phyloP scores from a whole-genome alignment of 2,329 filamentous ascomycete genomes.

The Grosmannia huntii region DNA sequence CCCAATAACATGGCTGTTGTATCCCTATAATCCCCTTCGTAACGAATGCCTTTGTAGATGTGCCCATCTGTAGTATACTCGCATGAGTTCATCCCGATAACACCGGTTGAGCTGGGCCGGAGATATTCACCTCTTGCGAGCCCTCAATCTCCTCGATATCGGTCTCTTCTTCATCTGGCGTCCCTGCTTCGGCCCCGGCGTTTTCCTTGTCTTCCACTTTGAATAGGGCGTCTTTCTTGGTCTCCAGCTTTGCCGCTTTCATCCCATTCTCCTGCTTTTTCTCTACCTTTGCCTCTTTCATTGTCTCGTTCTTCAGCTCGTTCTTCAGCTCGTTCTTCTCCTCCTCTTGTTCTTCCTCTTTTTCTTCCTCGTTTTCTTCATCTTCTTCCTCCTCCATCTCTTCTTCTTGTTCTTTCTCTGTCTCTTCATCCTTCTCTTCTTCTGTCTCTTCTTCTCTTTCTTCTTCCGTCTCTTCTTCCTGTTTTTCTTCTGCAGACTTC shows the following conservation, averaged over 20 bases:
- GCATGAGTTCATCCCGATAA: not conserved
- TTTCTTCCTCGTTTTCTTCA: constrained; percentile 1
- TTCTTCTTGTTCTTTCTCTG: constrained; percentile 11
- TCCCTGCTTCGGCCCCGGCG: not conserved
- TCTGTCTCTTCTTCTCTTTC: constrained; percentile 10
- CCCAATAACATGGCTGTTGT: not conserved
- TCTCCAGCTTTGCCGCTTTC: not conserved
- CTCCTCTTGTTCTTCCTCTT: constrained; percentile 10
- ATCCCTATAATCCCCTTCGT: not conserved
- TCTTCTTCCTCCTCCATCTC: not conserved
- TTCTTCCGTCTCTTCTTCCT: constrained; percentile 9
- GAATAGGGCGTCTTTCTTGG: constrained; percentile 9
- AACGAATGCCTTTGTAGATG: not conserved
- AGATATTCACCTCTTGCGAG: not conserved
- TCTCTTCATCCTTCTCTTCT: constrained; percentile 4
- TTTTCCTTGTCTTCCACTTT: constrained; percentile 15
- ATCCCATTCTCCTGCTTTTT: not conserved
- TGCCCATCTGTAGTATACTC: not conserved
- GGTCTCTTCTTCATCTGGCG: not conserved
- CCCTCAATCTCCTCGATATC: not conserved
- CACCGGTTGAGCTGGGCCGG: not conserved
- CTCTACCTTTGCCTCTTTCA: constrained; percentile 12
- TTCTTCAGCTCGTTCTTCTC: constrained; percentile 6
- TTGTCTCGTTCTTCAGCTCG: constrained; percentile 3
- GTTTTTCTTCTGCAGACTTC: constrained; percentile 2